Evolutionary conservation across 768 basidiomycete genomes (phyloP).

Genomic region (Rhodocollybia butyracea): DNA sequence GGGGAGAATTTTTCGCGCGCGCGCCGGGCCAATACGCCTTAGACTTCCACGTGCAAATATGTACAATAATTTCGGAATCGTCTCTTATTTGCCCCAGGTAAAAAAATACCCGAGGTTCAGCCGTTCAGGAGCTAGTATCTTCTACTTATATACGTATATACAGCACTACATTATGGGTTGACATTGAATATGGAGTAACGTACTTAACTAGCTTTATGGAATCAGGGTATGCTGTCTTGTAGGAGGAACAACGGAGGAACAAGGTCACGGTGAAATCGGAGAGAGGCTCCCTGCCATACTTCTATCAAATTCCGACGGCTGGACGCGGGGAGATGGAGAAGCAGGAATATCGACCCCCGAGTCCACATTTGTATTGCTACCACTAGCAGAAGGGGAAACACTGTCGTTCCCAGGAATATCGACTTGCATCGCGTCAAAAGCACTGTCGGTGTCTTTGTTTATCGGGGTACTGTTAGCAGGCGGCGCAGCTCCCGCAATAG

Average conservation of each 20-base stretch:
- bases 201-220: background rate
- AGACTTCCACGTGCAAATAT: no score
- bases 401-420: slow-evolving; percentile 5
- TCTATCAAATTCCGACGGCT: slow-evolving; percentile 24
- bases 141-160: background rate
- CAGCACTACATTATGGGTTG: background rate
- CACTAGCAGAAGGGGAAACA: slow-evolving; percentile 16
- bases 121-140: background rate
- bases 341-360: slow-evolving; percentile 5
- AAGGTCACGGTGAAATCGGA: slow-evolving; percentile 32
- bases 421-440: slow-evolving; percentile 18
- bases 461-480: slow-evolving; percentile 12
- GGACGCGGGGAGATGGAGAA: background rate
- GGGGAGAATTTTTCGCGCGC: background rate
- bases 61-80: no score
- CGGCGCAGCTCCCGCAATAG: slow-evolving; percentile 38
- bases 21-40: no score
- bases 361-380: slow-evolving; percentile 4
- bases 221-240: background rate
- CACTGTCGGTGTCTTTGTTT: slow-evolving; percentile 20
- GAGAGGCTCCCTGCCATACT: slow-evolving; percentile 41
- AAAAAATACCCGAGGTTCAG: background rate
- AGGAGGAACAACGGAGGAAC: slow-evolving; percentile 15
- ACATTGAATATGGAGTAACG: background rate
- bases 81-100: slow-evolving; percentile 8